Evolutionary conservation across 129 eudicot species (phyloP), one percentile per base, ranked within the genome.

Genomic region (Arctium lappa): DNA sequence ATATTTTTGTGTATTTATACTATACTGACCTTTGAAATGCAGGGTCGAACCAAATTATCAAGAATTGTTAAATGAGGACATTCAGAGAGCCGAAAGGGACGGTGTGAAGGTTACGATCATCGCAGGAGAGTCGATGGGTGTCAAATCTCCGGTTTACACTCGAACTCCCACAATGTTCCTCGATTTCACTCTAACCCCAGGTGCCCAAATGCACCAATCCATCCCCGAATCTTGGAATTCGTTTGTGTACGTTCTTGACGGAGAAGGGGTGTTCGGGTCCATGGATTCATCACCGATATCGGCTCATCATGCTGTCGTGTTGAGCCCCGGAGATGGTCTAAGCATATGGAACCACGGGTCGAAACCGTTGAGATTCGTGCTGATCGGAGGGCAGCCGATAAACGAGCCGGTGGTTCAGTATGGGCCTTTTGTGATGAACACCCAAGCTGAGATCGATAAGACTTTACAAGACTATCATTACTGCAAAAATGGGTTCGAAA

Each of bases 391-490:
- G 50, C 86, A 90, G 60, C 98, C 98, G 33, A 40, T 95, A 7
- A 88, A 89, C 60, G 99, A 95, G 69, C 98, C 99, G 0, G 94
- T 95, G 84, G 95, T 88, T 34, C 98, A 89, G 50, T 88, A 91
- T 77, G 99, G 99, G 33, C 99, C 98, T 31, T 95, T 95, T 88
- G 99, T 95, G 86, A 95, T 95, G 99, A 95, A 95, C 85, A 91
- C 99, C 9, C 91, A 95, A 77, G 92, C 85, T 3, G 92, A 95
- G 77, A 91, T 95, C 66, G 89, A 95, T 63, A 82, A 89, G 82
- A 86, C 99, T 27, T 87, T 95, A 81, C 90, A 93, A 68, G 99
- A 95, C 74, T 95, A 93, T 80, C 88, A 89, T 1, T 83, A 89
- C 32, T 65, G 89, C 86, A 87, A 88, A 91, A 93, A 95, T 82